phyloP scores from a whole-genome alignment of 352 stramenopile species.

The Phytopythium cucurbitacearum region DNA sequence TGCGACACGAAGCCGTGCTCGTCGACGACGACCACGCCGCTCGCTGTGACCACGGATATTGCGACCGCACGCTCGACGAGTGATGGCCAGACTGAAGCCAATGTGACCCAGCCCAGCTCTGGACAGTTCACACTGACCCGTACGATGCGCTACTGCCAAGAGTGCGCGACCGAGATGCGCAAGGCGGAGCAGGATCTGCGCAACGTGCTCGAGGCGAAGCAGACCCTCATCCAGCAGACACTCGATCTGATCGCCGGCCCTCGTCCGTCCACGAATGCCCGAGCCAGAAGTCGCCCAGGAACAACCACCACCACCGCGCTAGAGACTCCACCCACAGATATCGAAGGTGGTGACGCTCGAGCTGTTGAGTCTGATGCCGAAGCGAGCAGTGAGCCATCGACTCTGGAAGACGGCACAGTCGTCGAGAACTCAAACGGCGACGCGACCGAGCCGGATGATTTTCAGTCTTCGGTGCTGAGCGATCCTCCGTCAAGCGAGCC shows the following conservation, averaged over 20 bases:
- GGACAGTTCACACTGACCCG: conserved; percentile 8
- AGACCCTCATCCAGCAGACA: conserved; percentile 46
- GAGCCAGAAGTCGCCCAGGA: conserved; percentile 6
- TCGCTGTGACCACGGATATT: not conserved
- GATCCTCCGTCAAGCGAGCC: too few relatives aligned
- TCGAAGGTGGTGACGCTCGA: not conserved
- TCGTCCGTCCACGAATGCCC: conserved; percentile 8
- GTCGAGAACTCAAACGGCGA: not conserved
- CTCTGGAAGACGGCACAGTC: conserved; percentile 15
- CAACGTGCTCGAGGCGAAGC: conserved; percentile 54
- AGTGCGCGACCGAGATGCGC: conserved; percentile 69
- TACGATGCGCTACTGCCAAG: conserved; percentile 62
- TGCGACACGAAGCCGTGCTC: conserved; percentile 78
- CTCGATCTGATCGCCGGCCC: conserved; percentile 25
- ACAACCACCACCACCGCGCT: conserved; percentile 1
- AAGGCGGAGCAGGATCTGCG: conserved; percentile 66
- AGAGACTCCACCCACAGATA: not conserved
- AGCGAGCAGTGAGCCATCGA: conserved; percentile 1
- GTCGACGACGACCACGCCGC: conserved; percentile 20
- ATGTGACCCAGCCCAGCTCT: too few relatives aligned
- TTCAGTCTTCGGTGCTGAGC: too few relatives aligned
- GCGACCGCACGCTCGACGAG: too few relatives aligned
- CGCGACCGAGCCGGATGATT: too few relatives aligned
- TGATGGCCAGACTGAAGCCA: too few relatives aligned
- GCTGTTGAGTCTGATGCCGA: not conserved